A percentile compares a stretch with the other conserved stretches of the same genome.
These are phyloP conservation scores for Amyloporia xantha DNA, from an alignment of 768 basidiomycete species.

Conservation along the genomic window DNA sequence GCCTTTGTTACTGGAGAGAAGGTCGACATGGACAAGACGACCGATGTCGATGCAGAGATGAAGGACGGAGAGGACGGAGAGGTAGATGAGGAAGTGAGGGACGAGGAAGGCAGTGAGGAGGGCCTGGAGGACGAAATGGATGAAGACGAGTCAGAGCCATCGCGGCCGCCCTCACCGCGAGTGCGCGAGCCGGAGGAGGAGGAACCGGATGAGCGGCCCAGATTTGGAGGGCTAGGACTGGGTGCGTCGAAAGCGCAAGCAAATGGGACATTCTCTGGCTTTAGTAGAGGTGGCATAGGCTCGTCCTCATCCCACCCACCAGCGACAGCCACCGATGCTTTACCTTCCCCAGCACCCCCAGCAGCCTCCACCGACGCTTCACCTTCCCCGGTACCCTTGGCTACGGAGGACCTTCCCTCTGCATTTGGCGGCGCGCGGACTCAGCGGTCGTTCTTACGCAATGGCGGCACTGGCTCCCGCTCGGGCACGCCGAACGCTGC, in stretches of 20 bases:
- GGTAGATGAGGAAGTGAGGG: slow-evolving; percentile 30
- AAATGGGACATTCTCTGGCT: slow-evolving; percentile 20
- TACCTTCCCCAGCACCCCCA: slow-evolving; percentile 40
- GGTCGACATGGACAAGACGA: slow-evolving; percentile 34
- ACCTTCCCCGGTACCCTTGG: slow-evolving; percentile 39
- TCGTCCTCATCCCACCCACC: slow-evolving; percentile 22
- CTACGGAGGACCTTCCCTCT: slow-evolving; percentile 31
- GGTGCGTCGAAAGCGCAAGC: slow-evolving; percentile 17
- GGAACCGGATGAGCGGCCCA: slow-evolving; percentile 36
- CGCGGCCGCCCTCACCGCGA: slow-evolving; percentile 52
- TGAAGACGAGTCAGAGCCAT: slow-evolving; percentile 41
- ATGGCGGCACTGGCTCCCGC: slow-evolving; percentile 28
- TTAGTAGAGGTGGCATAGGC: slow-evolving; percentile 38
- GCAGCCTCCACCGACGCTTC: slow-evolving; percentile 31
- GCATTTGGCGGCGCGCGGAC: slow-evolving; percentile 34
- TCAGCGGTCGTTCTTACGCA: slow-evolving; percentile 52
- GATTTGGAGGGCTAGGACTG: slow-evolving; percentile 41
- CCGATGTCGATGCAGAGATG: slow-evolving; percentile 35
- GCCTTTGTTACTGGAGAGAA: slow-evolving; percentile 57
- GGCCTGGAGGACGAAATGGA: slow-evolving; percentile 32
- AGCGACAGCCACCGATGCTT: slow-evolving; percentile 30
- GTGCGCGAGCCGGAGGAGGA: slow-evolving; percentile 43
- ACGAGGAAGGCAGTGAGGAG: slow-evolving; percentile 29
- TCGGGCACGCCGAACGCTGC: slow-evolving; percentile 37
- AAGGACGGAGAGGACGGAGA: slow-evolving; percentile 35